Evolutionary conservation across 305 asterid species (phyloP), one percentile per base, ranked within the genome.

Genomic region (Fraxinus sp.): DNA sequence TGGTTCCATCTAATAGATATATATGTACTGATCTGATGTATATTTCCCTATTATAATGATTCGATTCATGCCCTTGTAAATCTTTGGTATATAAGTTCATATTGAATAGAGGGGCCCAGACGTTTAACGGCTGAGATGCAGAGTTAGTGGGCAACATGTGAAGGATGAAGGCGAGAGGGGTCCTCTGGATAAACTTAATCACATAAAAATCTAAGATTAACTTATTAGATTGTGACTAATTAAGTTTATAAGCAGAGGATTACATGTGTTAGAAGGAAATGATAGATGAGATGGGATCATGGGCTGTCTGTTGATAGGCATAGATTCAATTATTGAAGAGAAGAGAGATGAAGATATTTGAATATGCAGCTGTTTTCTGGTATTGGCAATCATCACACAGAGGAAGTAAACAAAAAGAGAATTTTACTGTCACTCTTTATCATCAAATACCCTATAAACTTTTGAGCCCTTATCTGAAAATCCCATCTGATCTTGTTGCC

Each of bases 111-210:
- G 76, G 76, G 93, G 92, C 88, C 92, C 88, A 81, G 26, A 46
- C 91, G 91, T 88, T 90, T 72, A 89, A 88, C 88, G 86, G 92
- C 77, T 13, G 84, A 84, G 90, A 89, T 88, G 90, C 81, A 76
- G 89, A 82, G 93, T 84, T 86, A 89, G 94, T 89, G 93, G 92
- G 90, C 90, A 85, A 81, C 93, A 89, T 89, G 96, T 95, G 94
- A 89, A 80, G 90, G 72, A 88, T 91, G 92, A 91, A 82, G 55
- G 55, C 5, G n/a, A 44, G 82, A 83, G 90, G 94, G 95, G 90
- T 93, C 95, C 84, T 89, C 16, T 81, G 26, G 36, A 64, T 62
- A 26, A 66, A 24, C n/a, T 10, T 9, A 11, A 13, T 44, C 55
- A 11, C 55, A 44, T 44, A 44, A 44, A 44, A 66, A 66, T 76